Percentiles rank a stretch among this genome's conserved stretches.
These are phyloP conservation scores for Chrysochromulina tobinii DNA, from an alignment of 78 protist genomes.

Conservation along the genomic window DNA sequence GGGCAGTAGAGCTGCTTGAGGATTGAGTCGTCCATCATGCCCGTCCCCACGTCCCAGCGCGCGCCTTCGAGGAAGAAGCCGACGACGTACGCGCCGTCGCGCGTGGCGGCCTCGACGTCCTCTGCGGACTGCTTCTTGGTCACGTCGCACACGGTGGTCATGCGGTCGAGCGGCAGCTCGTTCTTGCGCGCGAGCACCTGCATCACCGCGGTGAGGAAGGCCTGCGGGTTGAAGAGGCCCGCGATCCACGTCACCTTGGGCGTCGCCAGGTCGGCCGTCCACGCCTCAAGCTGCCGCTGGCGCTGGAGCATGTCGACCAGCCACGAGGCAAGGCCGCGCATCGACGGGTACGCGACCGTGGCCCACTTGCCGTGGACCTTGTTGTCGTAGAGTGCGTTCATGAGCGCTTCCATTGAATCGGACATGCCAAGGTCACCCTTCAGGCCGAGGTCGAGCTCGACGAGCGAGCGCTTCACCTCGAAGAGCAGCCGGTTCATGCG, in stretches of 20 bases:
- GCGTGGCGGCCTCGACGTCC: slow-evolving; percentile 51
- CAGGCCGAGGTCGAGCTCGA: slow-evolving; percentile 71
- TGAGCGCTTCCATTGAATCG: slow-evolving; percentile 46
- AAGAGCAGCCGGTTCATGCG: slow-evolving; percentile 67
- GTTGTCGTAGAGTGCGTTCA: slow-evolving; percentile 41
- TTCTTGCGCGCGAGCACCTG: slow-evolving; percentile 64
- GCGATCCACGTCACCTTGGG: slow-evolving; percentile 66
- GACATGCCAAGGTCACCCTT: slow-evolving; percentile 74
- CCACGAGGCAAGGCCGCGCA: slow-evolving; percentile 59
- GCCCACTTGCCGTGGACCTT: slow-evolving; percentile 66
- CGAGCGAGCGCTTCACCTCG: slow-evolving; percentile 58
- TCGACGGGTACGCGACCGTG: slow-evolving; percentile 71
- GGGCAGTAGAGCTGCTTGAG: slow-evolving; percentile 80
- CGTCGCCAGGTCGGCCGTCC: slow-evolving; percentile 56
- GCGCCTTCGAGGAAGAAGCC: slow-evolving; percentile 82
- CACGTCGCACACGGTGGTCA: slow-evolving; percentile 63
- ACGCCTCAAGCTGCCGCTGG: slow-evolving; percentile 37
- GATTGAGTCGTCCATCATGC: slow-evolving; percentile 61
- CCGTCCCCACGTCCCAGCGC: slow-evolving; percentile 71
- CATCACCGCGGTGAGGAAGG: slow-evolving; percentile 77
- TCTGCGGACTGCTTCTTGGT: slow-evolving; percentile 46
- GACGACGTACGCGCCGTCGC: slow-evolving; percentile 78
- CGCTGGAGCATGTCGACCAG: slow-evolving; percentile 60
- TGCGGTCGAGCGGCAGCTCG: slow-evolving; percentile 62
- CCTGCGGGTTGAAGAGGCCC: slow-evolving; percentile 77